Evolutionary conservation across 108 stramenopile genomes (phyloP), one percentile per base, ranked within the genome.

Genomic region (Skeletonema marinoi): DNA sequence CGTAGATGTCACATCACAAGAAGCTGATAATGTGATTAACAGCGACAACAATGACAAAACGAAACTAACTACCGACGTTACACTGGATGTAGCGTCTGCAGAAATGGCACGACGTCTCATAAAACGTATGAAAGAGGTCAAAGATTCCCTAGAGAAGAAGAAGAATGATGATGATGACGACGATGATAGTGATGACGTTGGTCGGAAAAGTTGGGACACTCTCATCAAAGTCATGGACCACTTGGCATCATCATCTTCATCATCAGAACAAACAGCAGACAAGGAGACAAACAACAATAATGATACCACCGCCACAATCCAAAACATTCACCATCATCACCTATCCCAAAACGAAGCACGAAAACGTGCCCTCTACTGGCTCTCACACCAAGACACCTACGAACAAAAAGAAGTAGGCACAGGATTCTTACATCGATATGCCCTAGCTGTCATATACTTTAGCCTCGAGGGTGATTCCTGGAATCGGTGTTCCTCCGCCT

Each of bases 381-480:
- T 75, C 2, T 29, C 42, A 2, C 31, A 46, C 12, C 65, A 75
- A 25, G 66, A 67, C 42, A 63, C 31, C 19, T 39, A 67, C 35
- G 66, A 67, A 0, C 38, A 39, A 67, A 67, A 44, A 19, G 62
- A 64, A 21, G 68, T 29, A 30, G 67, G 79, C n/a, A 33, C 11
- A 4, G 70, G 70, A 58, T 59, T 81, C 13, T 39, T 85, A 42
- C 65, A 78, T 12, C 75, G 86, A 25, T 89, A 87, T 70, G 88
- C 84, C 10, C 64, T 89, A 21, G 88, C 88, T 1, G 75, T 76
- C 0, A 64, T 89, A 17, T 89, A 85, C 66, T 89, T 79, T 72
- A 63, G 71, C 29, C 64, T 71, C 51, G 65, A 66, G 5, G 84
- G 86, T 5, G 71, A 70, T 25, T 32, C 50, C 7, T 89, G 88